Evolutionary conservation across 331 rosid genomes (phyloP).

Genomic region (Saraca asoca): DNA sequence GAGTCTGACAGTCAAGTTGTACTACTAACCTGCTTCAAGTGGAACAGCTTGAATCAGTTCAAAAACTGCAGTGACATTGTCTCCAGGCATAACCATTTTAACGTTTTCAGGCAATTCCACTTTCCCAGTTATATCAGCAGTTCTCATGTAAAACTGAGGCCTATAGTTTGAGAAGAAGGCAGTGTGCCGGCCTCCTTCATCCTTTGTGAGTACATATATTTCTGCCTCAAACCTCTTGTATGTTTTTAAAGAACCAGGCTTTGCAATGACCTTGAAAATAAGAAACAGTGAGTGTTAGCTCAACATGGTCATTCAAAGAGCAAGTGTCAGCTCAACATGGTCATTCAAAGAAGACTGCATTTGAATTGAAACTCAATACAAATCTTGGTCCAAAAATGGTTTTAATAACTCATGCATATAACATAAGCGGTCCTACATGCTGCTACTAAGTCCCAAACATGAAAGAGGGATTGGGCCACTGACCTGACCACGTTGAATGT

Average conservation of each 20-base stretch:
- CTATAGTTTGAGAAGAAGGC: constrained; percentile 93
- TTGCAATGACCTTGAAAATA: constrained; percentile 77
- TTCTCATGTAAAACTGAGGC: constrained; percentile 96
- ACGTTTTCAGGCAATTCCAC: constrained; percentile 89
- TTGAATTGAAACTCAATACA: constrained; percentile 3
- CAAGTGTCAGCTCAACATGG: constrained; percentile 6
- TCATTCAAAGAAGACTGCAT: background rate
- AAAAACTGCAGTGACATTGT: constrained; percentile 85
- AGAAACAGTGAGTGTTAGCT: background rate
- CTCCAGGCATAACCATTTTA: constrained; percentile 99
- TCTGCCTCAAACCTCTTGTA: constrained; percentile 94
- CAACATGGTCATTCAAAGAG: too few relatives aligned
- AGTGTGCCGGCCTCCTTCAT: constrained; percentile 99
- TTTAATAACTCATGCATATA: background rate
- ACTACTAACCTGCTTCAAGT: constrained; percentile 79
- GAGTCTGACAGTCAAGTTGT: background rate
- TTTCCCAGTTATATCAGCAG: constrained; percentile 95
- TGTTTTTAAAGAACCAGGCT: constrained; percentile 83
- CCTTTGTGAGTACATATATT: constrained; percentile 95
- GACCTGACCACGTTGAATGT: constrained; percentile 96
- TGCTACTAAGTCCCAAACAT: constrained; percentile 18
- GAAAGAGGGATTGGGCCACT: constrained; percentile 27
- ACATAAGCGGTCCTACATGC: constrained; percentile 16
- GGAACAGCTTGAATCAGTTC: constrained; percentile 89
- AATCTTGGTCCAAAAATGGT: background rate